Evolutionary conservation across 306 rosid species (phyloP).

Genomic region (Cucurbita ficifolia): DNA sequence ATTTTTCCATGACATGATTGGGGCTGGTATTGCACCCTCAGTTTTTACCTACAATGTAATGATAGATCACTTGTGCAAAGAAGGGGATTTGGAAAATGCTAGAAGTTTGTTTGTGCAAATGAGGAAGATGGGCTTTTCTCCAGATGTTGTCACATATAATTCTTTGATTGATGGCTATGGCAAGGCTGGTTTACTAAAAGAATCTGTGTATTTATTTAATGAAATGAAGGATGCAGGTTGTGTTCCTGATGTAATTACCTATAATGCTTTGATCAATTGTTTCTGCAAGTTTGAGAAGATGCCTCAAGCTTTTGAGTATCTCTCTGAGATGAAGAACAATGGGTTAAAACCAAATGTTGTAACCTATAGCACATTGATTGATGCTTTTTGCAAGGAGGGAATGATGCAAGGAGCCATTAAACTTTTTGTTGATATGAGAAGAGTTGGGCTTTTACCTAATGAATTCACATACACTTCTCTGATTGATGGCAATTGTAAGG

Average conservation of each 20-base stretch:
- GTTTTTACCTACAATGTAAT: slow-evolving; percentile 66
- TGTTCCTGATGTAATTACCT: slow-evolving; percentile 60
- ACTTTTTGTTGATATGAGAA: slow-evolving; percentile 72
- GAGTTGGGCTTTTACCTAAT: slow-evolving; percentile 64
- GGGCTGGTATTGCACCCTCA: slow-evolving; percentile 54
- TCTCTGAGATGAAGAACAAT: slow-evolving; percentile 49
- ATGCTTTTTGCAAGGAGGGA: slow-evolving; percentile 85
- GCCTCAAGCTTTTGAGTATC: slow-evolving; percentile 53
- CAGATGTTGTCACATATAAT: slow-evolving; percentile 75
- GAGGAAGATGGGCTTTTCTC: slow-evolving; percentile 41
- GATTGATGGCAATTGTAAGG: slow-evolving; percentile 78
- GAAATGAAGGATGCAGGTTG: slow-evolving; percentile 60
- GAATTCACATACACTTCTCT: slow-evolving; percentile 78
- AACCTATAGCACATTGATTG: slow-evolving; percentile 79
- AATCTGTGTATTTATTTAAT: slow-evolving; percentile 32
- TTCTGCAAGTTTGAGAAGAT: slow-evolving; percentile 62
- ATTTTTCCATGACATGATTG: slow-evolving; percentile 53
- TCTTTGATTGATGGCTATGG: slow-evolving; percentile 89
- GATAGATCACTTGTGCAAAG: slow-evolving; percentile 52
- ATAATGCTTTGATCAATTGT: slow-evolving; percentile 61
- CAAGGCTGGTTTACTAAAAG: slow-evolving; percentile 43
- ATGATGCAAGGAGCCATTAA: slow-evolving; percentile 68
- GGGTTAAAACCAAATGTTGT: slow-evolving; percentile 64
- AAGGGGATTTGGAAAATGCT: slow-evolving; percentile 59
- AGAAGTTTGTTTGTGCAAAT: slow-evolving; percentile 51